These are phyloP conservation scores for Fusarium newnesense DNA, from an alignment of 2,329 filamentous ascomycete species.

Conservation along the genomic window DNA sequence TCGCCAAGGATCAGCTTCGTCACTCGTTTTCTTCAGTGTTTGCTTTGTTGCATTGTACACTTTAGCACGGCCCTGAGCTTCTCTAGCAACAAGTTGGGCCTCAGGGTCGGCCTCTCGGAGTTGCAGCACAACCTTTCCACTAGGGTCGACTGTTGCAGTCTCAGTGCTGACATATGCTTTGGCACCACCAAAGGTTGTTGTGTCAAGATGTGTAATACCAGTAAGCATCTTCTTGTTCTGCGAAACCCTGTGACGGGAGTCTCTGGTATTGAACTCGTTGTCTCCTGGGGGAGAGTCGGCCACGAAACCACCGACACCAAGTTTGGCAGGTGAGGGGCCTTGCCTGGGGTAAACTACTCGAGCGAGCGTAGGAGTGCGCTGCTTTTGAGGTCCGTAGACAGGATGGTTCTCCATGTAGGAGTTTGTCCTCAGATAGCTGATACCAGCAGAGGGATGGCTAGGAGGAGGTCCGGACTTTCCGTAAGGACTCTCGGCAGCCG, in stretches of 20 bases:
- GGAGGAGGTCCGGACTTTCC: conserved; percentile 65
- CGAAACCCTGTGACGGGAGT: conserved; percentile 24
- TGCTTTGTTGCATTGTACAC: conserved; percentile 47
- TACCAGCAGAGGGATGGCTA: conserved; percentile 70
- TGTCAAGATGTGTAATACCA: conserved; percentile 57
- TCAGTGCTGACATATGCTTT: conserved; percentile 63
- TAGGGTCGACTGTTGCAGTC: conserved; percentile 59
- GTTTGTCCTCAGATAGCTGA: conserved; percentile 69
- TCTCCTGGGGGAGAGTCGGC: conserved; percentile 55
- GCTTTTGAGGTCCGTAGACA: conserved; percentile 67
- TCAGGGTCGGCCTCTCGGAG: conserved; percentile 53
- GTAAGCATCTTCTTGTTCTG: conserved; percentile 43
- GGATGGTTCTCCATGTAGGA: conserved; percentile 69
- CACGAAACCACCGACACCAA: conserved; percentile 68
- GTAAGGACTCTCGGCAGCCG: conserved; percentile 55
- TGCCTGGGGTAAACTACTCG: conserved; percentile 61
- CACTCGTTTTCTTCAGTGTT: conserved; percentile 9
- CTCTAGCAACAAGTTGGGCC: conserved; percentile 58
- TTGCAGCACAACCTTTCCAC: conserved; percentile 59
- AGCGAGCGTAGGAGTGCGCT: conserved; percentile 60
- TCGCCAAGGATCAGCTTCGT: conserved; percentile 33
- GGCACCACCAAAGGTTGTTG: conserved; percentile 60
- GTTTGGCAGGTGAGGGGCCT: conserved; percentile 50
- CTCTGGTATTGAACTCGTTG: conserved; percentile 53
- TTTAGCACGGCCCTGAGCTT: conserved; percentile 52